Evolutionary conservation across 768 basidiomycete species (phyloP).

Genomic region (Psilocybe tampanensis): DNA sequence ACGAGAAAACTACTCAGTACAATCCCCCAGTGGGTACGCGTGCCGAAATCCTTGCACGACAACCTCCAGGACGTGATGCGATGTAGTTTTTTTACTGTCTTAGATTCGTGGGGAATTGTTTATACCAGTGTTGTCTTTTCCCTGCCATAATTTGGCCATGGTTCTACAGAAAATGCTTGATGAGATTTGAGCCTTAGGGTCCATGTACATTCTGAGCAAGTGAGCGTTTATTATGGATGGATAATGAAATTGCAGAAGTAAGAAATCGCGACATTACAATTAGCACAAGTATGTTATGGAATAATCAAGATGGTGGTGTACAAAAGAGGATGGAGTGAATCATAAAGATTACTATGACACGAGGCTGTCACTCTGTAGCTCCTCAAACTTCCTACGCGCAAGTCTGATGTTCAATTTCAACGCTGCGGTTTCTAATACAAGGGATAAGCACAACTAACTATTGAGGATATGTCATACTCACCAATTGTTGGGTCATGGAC

Average conservation of each 20-base stretch:
- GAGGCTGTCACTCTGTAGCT: constrained; percentile 78
- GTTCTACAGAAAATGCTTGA: too few species aligned
- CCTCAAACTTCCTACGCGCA: constrained; percentile 86
- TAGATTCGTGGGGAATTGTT: too few species aligned
- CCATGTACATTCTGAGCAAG: too few species aligned
- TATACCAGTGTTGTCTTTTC: too few species aligned
- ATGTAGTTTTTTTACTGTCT: too few species aligned
- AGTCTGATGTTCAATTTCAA: constrained; percentile 86
- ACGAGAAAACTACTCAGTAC: constrained; percentile 38
- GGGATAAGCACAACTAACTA: not conserved
- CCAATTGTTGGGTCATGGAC: constrained; percentile 90
- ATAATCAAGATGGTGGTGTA: constrained; percentile 19
- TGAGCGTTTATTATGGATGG: not conserved
- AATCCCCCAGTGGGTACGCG: constrained; percentile 37
- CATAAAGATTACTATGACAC: constrained; percentile 23
- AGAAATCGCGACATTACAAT: not conserved
- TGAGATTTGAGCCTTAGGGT: too few species aligned
- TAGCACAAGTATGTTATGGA: constrained; percentile 7
- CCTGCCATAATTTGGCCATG: too few species aligned
- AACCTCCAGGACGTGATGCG: not conserved
- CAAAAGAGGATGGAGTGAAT: constrained; percentile 11
- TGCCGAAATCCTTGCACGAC: constrained; percentile 26
- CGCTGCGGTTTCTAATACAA: constrained; percentile 76
- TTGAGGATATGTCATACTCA: constrained; percentile 28
- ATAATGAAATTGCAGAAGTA: not conserved